Base-by-base conservation (phyloP, 768 basidiomycete genomes). In the Pulveroboletus sp. region DNA sequence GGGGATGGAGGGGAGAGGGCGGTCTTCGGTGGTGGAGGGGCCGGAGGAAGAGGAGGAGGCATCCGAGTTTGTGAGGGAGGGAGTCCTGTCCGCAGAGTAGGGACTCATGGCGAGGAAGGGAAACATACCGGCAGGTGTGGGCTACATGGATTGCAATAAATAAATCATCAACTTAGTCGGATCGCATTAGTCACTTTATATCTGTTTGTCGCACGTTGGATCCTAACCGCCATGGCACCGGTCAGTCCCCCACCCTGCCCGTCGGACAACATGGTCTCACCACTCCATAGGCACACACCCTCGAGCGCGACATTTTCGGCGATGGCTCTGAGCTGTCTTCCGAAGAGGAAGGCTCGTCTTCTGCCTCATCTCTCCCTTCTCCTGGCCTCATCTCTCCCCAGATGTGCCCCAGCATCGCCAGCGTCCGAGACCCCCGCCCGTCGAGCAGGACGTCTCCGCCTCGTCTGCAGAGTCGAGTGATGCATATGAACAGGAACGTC, bases 321-420 rank as follows among this genome's bases (percentile, higher is more conserved):
- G 86, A 86, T 35, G 87, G 87, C 59, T 90, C 89, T 4, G 92
- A 94, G 54, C 79, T 91, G 8, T 91, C 89, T 0, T 81, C 82
- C 8, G 83, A 83, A 50, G 86, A 86, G 55, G 84, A 88, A 33
- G 81, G 63, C 41, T 55, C 47, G 62, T 54, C 35, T 55, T 15
- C 17, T 1, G 8, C 26, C 18, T 13, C 8, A 4, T 33, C 21
- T 15, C 6, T 3, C 41, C 2, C 33, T 15, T 2, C 8, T 11
- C n/a, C 3, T 7, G 24, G 15, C 5, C 55, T 47, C 60, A 50
- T 43, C 58, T 32, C 26, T 37, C 15, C 15, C 5, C 59, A 79
- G 76, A 78, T 42, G 55, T 71, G 58, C 74, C 70, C 40, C 76
- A 73, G 36, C 68, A 71, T 38, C 73, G 73, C 42, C 71, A 67